A percentile compares a stretch with the other conserved stretches of the same genome.
phyloP scores from a whole-genome alignment of 2,329 filamentous ascomycete species.

The Verticillium tricorpus region DNA sequence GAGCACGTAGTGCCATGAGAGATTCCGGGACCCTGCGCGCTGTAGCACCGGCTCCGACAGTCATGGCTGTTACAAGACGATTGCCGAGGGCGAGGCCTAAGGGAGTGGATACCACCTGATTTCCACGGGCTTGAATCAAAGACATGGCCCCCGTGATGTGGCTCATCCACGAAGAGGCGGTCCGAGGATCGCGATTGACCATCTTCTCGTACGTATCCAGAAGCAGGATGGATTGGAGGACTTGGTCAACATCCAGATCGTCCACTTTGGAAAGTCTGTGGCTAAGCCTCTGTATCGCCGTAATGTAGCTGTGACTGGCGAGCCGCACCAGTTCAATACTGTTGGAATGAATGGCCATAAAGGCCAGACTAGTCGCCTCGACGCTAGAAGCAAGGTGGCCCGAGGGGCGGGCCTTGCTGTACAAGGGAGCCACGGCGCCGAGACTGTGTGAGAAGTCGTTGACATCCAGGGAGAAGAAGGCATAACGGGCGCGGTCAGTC shows the following conservation, averaged over 20 bases:
- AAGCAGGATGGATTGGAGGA: conserved; percentile 18
- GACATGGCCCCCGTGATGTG: conserved; percentile 17
- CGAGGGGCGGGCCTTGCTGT: conserved; percentile 1
- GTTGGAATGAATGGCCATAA: conserved; percentile 9
- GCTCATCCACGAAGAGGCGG: conserved; percentile 12
- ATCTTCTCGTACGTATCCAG: conserved; percentile 23
- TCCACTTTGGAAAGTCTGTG: neutral
- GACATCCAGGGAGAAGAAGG: conserved; percentile 18
- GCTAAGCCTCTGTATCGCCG: neutral
- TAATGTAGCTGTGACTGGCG: conserved; percentile 5
- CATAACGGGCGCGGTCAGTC: conserved; percentile 15
- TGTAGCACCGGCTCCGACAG: conserved; percentile 1
- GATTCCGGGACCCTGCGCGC: neutral
- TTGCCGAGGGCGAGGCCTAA: conserved; percentile 1
- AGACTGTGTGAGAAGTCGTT: conserved; percentile 16
- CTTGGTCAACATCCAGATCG: conserved; percentile 7
- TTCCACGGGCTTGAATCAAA: conserved; percentile 6
- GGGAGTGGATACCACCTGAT: conserved; percentile 1
- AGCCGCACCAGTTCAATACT: conserved; percentile 4
- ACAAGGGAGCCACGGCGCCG: conserved; percentile 14
- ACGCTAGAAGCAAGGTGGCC: conserved; percentile 16
- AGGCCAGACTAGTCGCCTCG: conserved; percentile 19
- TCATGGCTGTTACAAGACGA: conserved; percentile 5
- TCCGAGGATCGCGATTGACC: conserved; percentile 8
- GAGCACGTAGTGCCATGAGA: neutral